A percentile compares a stretch with the other conserved stretches of the same genome.
These are phyloP conservation scores for Cladophialophora exuberans DNA, from an alignment of 2,329 filamentous ascomycete genomes.

Conservation along the genomic window DNA sequence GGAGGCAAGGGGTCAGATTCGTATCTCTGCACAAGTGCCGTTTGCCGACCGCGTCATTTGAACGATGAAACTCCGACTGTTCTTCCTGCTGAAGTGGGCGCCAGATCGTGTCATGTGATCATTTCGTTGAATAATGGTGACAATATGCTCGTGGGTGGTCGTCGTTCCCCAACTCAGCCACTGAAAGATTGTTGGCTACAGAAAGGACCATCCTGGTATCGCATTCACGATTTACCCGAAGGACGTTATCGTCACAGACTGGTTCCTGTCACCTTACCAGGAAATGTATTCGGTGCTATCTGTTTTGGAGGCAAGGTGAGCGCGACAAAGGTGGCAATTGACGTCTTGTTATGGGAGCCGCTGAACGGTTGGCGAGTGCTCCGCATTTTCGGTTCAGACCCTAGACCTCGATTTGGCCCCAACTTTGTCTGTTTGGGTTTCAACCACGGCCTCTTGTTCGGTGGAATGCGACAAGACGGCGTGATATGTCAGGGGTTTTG, in stretches of 20 bases:
- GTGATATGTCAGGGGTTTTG: conserved; percentile 66
- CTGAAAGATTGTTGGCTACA: conserved; percentile 77
- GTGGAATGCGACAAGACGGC: conserved; percentile 71
- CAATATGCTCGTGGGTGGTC: conserved; percentile 73
- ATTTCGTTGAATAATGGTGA: conserved; percentile 64
- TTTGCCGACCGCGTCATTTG: conserved; percentile 22
- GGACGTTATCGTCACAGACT: conserved; percentile 76
- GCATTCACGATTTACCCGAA: conserved; percentile 64
- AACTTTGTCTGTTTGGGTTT: conserved; percentile 46
- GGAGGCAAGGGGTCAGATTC: conserved; percentile 50
- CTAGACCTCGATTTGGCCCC: conserved; percentile 60
- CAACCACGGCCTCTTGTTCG: conserved; percentile 66
- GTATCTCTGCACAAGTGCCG: conserved; percentile 52
- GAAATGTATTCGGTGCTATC: conserved; percentile 52
- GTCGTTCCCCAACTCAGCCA: conserved; percentile 71
- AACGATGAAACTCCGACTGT: conserved; percentile 41
- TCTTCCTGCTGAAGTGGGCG: conserved; percentile 45
- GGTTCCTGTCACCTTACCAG: conserved; percentile 46
- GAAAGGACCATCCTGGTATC: conserved; percentile 65
- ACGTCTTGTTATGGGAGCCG: conserved; percentile 60
- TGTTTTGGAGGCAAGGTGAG: conserved; percentile 66
- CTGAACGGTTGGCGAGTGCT: conserved; percentile 55
- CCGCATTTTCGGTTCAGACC: conserved; percentile 39
- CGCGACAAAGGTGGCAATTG: conserved; percentile 51
- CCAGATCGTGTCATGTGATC: conserved; percentile 74